Percentiles rank a stretch among this genome's conserved stretches.
Evolutionary conservation across 768 basidiomycete genomes (phyloP).

Genomic region (Lactarius evosmus): DNA sequence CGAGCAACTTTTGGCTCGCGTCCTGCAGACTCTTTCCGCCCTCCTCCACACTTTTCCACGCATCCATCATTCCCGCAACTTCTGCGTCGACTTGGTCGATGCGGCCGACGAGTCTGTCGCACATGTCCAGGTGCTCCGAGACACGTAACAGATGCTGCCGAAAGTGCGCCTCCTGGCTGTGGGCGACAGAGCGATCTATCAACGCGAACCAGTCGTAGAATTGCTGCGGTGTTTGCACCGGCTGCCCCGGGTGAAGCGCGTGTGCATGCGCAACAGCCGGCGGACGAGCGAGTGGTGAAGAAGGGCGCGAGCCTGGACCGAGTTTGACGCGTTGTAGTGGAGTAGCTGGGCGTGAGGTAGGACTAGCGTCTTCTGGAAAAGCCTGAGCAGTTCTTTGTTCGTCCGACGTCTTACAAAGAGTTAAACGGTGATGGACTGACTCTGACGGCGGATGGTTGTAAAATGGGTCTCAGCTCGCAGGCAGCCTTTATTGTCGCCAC

Average conservation of each 20-base stretch:
- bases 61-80: slow-evolving; percentile 78
- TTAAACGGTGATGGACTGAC: slow-evolving; percentile 41
- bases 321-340: slow-evolving; percentile 34
- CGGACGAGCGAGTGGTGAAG: slow-evolving; percentile 28
- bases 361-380: slow-evolving; percentile 40
- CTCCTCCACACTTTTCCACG: slow-evolving; percentile 87
- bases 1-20: slow-evolving; percentile 84
- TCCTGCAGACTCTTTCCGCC: slow-evolving; percentile 87
- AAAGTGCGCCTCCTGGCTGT: slow-evolving; percentile 92
- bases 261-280: slow-evolving; percentile 36
- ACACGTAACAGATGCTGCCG: slow-evolving; percentile 78
- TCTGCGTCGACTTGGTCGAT: slow-evolving; percentile 72
- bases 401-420: neutral
- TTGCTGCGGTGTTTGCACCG: slow-evolving; percentile 88
- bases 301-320: slow-evolving; percentile 32
- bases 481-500: slow-evolving; percentile 60
- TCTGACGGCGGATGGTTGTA: slow-evolving; percentile 58
- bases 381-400: slow-evolving; percentile 35
- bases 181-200: slow-evolving; percentile 86
- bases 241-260: slow-evolving; percentile 68
- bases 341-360: slow-evolving; percentile 47
- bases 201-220: slow-evolving; percentile 96
- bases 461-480: slow-evolving; percentile 48
- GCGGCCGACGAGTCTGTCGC: slow-evolving; percentile 67
- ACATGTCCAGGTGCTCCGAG: slow-evolving; percentile 69